Evolutionary conservation across 2,329 filamentous ascomycete species (phyloP).

Genomic region (Trichoderma gracile): DNA sequence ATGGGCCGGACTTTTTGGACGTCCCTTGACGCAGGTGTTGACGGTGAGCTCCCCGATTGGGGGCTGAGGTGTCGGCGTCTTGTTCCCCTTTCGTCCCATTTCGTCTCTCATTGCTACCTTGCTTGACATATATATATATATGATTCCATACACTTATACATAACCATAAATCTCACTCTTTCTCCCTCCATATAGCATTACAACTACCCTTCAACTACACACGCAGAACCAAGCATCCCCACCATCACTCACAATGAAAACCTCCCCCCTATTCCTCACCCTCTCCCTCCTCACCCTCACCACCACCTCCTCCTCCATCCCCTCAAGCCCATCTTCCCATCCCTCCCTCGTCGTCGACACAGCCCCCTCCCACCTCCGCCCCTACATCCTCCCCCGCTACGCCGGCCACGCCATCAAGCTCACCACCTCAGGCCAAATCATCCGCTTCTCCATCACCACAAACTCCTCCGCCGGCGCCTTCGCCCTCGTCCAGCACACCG

Average conservation of each 20-base stretch:
- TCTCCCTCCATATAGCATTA: too few species aligned
- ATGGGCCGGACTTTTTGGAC: too few species aligned
- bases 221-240: too few species aligned
- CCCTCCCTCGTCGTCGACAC: slow-evolving; percentile 26
- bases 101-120: neutral
- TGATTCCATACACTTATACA: too few species aligned
- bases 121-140: too few species aligned
- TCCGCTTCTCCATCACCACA: slow-evolving; percentile 31
- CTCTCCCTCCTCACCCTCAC: neutral
- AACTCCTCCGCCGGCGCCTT: slow-evolving; percentile 33
- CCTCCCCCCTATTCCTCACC: neutral
- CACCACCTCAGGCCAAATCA: slow-evolving; percentile 29
- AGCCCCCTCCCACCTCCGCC: slow-evolving; percentile 30
- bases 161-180: too few species aligned
- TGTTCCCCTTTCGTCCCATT: too few species aligned
- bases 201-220: too few species aligned
- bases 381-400: slow-evolving; percentile 33
- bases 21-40: neutral
- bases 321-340: neutral
- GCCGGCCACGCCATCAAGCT: slow-evolving; percentile 30
- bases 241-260: neutral
- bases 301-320: too few species aligned
- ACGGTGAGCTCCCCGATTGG: neutral
- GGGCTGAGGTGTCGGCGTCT: neutral
- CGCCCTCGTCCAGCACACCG: slow-evolving; percentile 31